These are phyloP conservation scores for Blepharisma undulans DNA, from an alignment of 169 alveolate species.

Conservation along the genomic window DNA sequence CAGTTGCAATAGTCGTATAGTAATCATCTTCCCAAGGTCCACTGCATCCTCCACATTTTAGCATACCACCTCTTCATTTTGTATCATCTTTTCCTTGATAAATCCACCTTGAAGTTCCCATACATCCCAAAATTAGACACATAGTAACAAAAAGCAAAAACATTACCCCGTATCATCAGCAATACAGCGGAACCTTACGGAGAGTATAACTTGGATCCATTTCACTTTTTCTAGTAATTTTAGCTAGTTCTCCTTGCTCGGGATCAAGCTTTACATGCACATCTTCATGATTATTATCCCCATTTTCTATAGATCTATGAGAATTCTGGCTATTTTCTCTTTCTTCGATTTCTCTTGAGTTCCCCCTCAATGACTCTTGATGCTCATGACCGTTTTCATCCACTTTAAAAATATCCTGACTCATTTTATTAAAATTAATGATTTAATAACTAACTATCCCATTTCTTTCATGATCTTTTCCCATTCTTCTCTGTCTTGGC, in stretches of 20 bases:
- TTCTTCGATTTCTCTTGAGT: not conserved
- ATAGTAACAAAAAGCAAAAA: not conserved
- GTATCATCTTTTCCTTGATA: not conserved
- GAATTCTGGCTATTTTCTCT: not conserved
- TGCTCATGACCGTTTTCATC: not conserved
- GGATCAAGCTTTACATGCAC: not conserved
- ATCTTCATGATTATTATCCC: not conserved
- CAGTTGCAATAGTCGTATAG: not conserved
- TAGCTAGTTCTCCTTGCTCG: not conserved
- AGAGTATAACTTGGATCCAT: not conserved
- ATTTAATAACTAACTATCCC: not conserved
- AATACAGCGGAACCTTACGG: not conserved
- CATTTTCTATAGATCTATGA: not conserved
- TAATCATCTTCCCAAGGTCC: conserved; percentile 28
- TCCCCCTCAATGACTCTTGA: not conserved
- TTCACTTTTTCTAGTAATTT: not conserved
- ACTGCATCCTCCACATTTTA: conserved; percentile 36
- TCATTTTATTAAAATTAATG: not conserved
- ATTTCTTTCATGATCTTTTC: conserved; percentile 8
- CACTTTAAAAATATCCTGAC: not conserved
- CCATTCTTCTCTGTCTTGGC: conserved; percentile 12
- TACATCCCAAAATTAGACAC: not conserved
- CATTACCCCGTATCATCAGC: not conserved
- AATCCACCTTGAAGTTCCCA: conserved; percentile 38
- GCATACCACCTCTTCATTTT: conserved; percentile 32